These are phyloP conservation scores for Microdochium nivale DNA, from an alignment of 2,329 filamentous ascomycete species.

Conservation along the genomic window DNA sequence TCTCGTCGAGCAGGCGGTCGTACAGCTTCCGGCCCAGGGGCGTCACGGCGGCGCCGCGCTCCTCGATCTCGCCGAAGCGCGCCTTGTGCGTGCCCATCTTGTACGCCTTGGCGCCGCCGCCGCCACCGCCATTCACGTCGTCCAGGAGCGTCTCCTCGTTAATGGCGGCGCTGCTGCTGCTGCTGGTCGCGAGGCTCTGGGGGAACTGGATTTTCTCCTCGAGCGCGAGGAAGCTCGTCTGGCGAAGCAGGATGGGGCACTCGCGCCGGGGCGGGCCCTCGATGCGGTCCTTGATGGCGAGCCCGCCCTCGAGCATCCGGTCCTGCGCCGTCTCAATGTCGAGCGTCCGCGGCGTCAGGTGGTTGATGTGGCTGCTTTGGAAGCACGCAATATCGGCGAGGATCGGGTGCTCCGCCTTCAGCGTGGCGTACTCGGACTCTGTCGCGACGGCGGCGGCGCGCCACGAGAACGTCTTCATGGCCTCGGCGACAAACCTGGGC, in stretches of 20 bases:
- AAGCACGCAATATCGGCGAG: constrained; percentile 26
- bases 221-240: constrained; percentile 44
- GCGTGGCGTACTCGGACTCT: constrained; percentile 27
- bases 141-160: background rate
- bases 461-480: constrained; percentile 39
- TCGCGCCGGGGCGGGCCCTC: constrained; percentile 37
- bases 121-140: background rate
- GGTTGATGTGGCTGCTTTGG: constrained; percentile 39
- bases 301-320: constrained; percentile 28
- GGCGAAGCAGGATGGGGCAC: constrained; percentile 38
- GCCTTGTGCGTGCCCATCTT: constrained; percentile 32
- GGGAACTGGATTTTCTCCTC: constrained; percentile 36
- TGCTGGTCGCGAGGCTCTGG: constrained; percentile 6
- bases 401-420: constrained; percentile 35
- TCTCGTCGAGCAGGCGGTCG: constrained; percentile 28
- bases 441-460: constrained; percentile 29
- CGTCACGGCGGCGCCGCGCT: constrained; percentile 41
- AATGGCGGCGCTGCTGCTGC: background rate
- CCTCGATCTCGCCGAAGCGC: constrained; percentile 44
- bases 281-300: constrained; percentile 38
- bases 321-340: constrained; percentile 36
- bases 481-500: constrained; percentile 30
- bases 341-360: constrained; percentile 41
- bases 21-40: constrained; percentile 33
- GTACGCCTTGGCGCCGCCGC: constrained; percentile 6